Conservation (phyloP, 495 filamentous ascomycete genomes). For the Penicillium flavigenum region DNA sequence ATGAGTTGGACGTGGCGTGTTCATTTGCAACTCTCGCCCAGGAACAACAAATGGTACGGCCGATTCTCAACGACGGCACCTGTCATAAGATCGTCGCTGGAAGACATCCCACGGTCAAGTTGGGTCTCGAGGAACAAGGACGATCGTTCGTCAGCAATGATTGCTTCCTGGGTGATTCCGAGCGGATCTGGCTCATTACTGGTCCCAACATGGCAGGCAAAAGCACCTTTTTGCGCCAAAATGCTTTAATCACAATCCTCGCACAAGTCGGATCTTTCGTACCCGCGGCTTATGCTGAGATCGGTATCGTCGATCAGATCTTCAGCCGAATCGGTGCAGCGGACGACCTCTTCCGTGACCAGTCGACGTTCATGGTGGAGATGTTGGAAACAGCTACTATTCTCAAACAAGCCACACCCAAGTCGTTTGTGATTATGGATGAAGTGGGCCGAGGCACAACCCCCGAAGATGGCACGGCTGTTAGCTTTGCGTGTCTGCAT, state of each 20-base stretch:
- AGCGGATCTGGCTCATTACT: slow-evolving; percentile 83
- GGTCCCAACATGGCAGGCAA: slow-evolving; percentile 99
- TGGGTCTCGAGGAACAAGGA: slow-evolving; percentile 74
- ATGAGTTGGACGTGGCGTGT: slow-evolving; percentile 85
- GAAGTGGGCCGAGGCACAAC: slow-evolving; percentile 94
- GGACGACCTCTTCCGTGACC: slow-evolving; percentile 86
- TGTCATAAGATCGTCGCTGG: slow-evolving; percentile 73
- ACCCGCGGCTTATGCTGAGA: slow-evolving; percentile 77
- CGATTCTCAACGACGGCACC: slow-evolving; percentile 59
- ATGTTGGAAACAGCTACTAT: slow-evolving; percentile 57
- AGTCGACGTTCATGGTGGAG: slow-evolving; percentile 87
- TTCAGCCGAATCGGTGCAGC: slow-evolving; percentile 91
- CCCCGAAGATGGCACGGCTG: slow-evolving; percentile 82
- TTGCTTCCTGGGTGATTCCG: slow-evolving; percentile 68
- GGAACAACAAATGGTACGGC: slow-evolving; percentile 71
- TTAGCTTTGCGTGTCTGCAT: slow-evolving; percentile 84
- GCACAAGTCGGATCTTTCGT: slow-evolving; percentile 92
- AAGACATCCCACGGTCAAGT: slow-evolving; percentile 85
- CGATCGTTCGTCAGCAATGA: slow-evolving; percentile 84
- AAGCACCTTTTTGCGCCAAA: slow-evolving; percentile 90
- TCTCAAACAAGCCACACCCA: slow-evolving; percentile 50
- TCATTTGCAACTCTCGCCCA: slow-evolving; percentile 76
- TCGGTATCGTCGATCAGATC: slow-evolving; percentile 87
- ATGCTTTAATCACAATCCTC: slow-evolving; percentile 88
- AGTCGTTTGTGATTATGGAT: slow-evolving; percentile 96